Base-by-base conservation (phyloP, 768 basidiomycete genomes). In the Lyophyllum atratum region DNA sequence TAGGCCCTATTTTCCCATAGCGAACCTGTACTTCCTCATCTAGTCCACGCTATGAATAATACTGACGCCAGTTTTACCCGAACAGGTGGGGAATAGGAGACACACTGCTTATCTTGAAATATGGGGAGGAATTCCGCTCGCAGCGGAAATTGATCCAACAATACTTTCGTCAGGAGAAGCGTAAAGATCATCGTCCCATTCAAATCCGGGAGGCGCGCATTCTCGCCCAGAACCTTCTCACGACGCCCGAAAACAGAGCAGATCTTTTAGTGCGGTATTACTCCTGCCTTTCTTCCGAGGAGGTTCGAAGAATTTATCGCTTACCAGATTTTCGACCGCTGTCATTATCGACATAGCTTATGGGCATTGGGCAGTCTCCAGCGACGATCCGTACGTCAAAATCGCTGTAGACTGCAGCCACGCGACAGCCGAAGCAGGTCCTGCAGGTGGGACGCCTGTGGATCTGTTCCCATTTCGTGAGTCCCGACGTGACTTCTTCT, bases 171-270 rank as follows among this genome's bases (percentile, higher is more conserved):
- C 5, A 31, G 29, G 6, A 31, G 6, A 31, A 31, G 29, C 29
- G 29, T 11, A 31, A 31, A 11, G 29, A 31, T 31, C 29, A 31
- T 31, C 29, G 29, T 31, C 29, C 29, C 29, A 31, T 31, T 11
- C 29, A 31, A 31, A 31, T 11, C 11, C 29, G 59, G n/a, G 66
- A 76, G 62, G 69, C 69, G 1, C 63, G 58, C 6, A 52, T 64
- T 21, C 65, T 79, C 24, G 61, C 75, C 15, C 43, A 61, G 12
- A 70, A 68, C 11, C 40, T 79, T 5, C 51, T 71, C 15, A 52
- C 56, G 14, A 53, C 64, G 19, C 72, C 73, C 1, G 60, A 61
- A 0, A 52, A 62, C 11, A 51, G 70, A 11, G 47, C 61, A 3
- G 51, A 65, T 3, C 68, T 72, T 52, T 55, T 76, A 22, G 59